Conservation (phyloP, 148 eudicot genomes). For the Hydrangea macrophylla region DNA sequence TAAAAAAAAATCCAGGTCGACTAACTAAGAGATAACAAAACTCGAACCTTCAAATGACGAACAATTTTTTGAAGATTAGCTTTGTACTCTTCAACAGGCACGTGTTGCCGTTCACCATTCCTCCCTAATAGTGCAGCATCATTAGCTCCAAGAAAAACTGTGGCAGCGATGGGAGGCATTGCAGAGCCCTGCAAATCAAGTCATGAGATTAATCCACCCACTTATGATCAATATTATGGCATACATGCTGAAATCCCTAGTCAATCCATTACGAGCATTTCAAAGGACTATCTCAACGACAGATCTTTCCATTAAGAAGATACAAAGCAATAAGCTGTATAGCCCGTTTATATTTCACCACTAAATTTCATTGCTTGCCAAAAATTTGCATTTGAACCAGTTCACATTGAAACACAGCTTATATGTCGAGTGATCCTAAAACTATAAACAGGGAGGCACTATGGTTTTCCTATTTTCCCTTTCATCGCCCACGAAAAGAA, state of each 20-base stretch:
- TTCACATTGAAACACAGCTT: neutral
- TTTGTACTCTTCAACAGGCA: constrained; percentile 79
- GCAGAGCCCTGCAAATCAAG: constrained; percentile 35
- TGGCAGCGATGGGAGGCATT: constrained; percentile 62
- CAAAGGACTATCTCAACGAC: neutral
- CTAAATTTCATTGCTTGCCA: neutral
- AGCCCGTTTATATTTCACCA: constrained; percentile 1
- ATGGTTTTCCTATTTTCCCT: too few species aligned
- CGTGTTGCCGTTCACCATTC: constrained; percentile 70
- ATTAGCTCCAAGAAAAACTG: constrained; percentile 93
- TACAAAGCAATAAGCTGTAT: neutral
- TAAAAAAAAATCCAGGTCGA: neutral
- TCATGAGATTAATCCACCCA: neutral
- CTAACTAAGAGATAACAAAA: neutral
- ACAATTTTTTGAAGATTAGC: constrained; percentile 72
- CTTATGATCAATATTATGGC: neutral
- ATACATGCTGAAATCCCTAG: neutral
- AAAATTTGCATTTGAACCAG: neutral
- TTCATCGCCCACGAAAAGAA: too few species aligned
- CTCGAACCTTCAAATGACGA: constrained; percentile 70
- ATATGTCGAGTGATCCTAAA: neutral
- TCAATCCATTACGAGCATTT: neutral
- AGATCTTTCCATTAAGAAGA: neutral
- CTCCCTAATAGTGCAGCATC: constrained; percentile 86
- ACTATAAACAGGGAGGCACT: too few species aligned